Conservation (phyloP, 306 rosid species). For the Trichosanthes truncata region DNA sequence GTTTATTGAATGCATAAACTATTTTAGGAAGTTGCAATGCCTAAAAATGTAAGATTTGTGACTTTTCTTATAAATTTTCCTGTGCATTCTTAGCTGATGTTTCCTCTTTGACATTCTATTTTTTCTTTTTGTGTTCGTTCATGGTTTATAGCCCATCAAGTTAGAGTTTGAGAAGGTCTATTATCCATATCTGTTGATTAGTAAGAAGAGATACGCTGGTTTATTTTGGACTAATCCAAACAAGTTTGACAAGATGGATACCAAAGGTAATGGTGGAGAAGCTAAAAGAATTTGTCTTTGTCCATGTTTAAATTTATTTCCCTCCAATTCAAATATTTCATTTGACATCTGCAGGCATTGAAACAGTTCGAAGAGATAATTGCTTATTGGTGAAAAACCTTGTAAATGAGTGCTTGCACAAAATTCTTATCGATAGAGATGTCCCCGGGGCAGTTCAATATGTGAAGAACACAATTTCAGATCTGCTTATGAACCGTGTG, state of each 20-base stretch:
- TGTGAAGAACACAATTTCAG: slow-evolving; percentile 90
- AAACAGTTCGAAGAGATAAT: slow-evolving; percentile 95
- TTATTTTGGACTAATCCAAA: slow-evolving; percentile 76
- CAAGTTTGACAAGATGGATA: slow-evolving; percentile 88
- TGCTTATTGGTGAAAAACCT: slow-evolving; percentile 93
- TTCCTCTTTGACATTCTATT: slow-evolving; percentile 3
- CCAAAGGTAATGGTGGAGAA: slow-evolving; percentile 57
- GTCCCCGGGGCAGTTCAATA: slow-evolving; percentile 87
- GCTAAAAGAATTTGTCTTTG: slow-evolving; percentile 5
- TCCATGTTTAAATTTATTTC: background rate
- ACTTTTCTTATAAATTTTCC: background rate
- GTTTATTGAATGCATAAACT: background rate
- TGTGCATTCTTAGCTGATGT: background rate
- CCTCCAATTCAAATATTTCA: slow-evolving; percentile 6
- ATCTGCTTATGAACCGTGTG: slow-evolving; percentile 97
- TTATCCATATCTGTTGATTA: slow-evolving; percentile 84
- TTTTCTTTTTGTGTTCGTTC: slow-evolving; percentile 7
- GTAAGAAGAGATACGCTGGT: slow-evolving; percentile 99
- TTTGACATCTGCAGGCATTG: slow-evolving; percentile 55
- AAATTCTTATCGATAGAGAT: slow-evolving; percentile 73
- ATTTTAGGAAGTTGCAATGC: background rate
- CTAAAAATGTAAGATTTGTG: background rate
- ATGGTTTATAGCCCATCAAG: slow-evolving; percentile 75
- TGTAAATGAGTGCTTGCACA: slow-evolving; percentile 86
- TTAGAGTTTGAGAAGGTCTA: slow-evolving; percentile 96